Conservation (phyloP, 306 rosid species). For the Malus orientalis region DNA sequence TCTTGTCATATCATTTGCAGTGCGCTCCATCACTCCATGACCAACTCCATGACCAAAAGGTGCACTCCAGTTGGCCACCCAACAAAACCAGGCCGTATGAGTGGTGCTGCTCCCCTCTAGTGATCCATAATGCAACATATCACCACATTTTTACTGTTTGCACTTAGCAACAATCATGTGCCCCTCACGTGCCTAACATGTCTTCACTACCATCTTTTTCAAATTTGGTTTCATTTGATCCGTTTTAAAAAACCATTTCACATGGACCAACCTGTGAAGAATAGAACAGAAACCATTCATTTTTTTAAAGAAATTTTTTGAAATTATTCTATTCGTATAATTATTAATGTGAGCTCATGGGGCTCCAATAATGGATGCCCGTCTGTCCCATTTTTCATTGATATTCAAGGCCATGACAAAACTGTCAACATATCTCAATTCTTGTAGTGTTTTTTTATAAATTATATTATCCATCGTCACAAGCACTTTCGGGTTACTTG, state of each 20-base stretch:
- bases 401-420: conserved; percentile 25
- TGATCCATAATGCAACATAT: conserved; percentile 3
- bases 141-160: conserved; percentile 10
- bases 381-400: conserved; percentile 14
- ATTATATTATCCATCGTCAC: not conserved
- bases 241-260: conserved; percentile 48
- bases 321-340: conserved; percentile 40
- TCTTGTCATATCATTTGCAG: conserved; percentile 10
- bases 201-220: conserved; percentile 21
- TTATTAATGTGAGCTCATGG: conserved; percentile 28
- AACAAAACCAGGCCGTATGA: conserved; percentile 3
- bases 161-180: conserved; percentile 37
- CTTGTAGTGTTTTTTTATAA: conserved; percentile 8
- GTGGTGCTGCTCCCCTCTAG: conserved; percentile 6
- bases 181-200: conserved; percentile 47
- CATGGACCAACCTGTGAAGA: conserved; percentile 77
- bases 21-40: conserved; percentile 4
- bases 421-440: conserved; percentile 10
- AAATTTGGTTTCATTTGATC: conserved; percentile 21
- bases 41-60: not conserved
- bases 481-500: not conserved
- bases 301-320: not conserved
- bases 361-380: conserved; percentile 19
- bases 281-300: conserved; percentile 9
- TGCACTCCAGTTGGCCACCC: conserved; percentile 19